These are phyloP conservation scores for Barnettozyma californica DNA, from an alignment of 805 yeast genomes.

Conservation along the genomic window DNA sequence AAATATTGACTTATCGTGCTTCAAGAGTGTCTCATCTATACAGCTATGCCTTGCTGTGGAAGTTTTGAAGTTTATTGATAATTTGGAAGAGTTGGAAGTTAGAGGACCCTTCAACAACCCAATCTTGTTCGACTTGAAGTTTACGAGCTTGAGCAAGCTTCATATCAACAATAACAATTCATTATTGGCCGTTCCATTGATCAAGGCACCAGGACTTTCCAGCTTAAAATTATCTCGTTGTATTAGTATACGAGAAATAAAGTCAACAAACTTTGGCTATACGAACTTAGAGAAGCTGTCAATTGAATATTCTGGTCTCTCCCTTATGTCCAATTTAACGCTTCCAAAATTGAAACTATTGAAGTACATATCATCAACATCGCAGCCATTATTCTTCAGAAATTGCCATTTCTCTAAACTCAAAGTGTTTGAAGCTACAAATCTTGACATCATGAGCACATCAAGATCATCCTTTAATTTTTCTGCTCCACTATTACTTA, in stretches of 20 bases:
- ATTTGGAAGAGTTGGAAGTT: slow-evolving; percentile 9
- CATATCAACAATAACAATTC: slow-evolving; percentile 12
- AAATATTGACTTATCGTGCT: slow-evolving; percentile 11
- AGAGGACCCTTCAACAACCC: slow-evolving; percentile 15
- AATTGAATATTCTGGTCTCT: slow-evolving; percentile 13
- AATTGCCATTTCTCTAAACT: slow-evolving; percentile 13
- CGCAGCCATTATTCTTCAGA: slow-evolving; percentile 10
- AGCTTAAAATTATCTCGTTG: slow-evolving; percentile 12
- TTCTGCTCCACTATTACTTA: slow-evolving; percentile 9
- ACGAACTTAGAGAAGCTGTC: slow-evolving; percentile 7
- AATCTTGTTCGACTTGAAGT: slow-evolving; percentile 2
- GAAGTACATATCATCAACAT: slow-evolving; percentile 11
- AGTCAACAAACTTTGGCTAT: slow-evolving; percentile 3
- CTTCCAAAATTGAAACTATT: slow-evolving; percentile 4
- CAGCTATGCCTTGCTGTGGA: slow-evolving; percentile 16
- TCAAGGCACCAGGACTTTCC: slow-evolving; percentile 10
- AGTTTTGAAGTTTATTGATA: slow-evolving; percentile 7
- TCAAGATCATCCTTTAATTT: slow-evolving; percentile 8
- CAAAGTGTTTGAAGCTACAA: slow-evolving; percentile 9
- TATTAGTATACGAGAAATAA: slow-evolving; percentile 5
- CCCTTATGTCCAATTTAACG: slow-evolving; percentile 1
- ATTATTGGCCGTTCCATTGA: slow-evolving; percentile 7
- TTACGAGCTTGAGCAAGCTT: slow-evolving; percentile 6
- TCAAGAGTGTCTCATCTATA: slow-evolving; percentile 6
- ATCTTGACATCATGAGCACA: slow-evolving; percentile 11